Percentiles rank a stretch among this genome's conserved stretches.
phyloP scores from a whole-genome alignment of 1,284 basidiomycete species.

The Puccinia brachypodii region DNA sequence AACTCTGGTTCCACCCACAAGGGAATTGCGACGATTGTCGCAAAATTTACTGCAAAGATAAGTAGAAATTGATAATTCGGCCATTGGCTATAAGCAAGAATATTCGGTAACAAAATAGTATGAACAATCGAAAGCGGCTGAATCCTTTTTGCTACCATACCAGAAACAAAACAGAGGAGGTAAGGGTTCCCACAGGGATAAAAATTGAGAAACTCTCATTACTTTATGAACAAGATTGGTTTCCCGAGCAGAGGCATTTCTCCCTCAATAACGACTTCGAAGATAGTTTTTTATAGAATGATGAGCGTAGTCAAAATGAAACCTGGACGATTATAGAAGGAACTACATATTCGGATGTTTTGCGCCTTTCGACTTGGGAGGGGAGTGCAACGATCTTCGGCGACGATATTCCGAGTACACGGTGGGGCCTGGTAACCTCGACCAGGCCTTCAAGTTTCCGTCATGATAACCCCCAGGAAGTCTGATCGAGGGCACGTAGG shows the following conservation, averaged over 20 bases:
- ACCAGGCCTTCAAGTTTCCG: constrained; percentile 11
- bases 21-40: background rate
- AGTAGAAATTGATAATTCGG: too few species aligned
- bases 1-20: background rate
- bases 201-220: background rate
- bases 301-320: background rate
- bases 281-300: background rate
- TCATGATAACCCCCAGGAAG: constrained; percentile 25
- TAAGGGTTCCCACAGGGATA: background rate
- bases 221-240: background rate
- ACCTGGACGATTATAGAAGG: background rate
- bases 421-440: constrained; percentile 8
- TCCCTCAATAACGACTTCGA: background rate
- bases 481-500: background rate
- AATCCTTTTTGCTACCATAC: background rate
- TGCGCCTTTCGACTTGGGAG: background rate
- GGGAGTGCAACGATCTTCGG: background rate
- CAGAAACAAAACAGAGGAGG: background rate
- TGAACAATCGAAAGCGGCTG: background rate
- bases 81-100: background rate
- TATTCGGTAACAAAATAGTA: background rate
- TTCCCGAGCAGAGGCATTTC: background rate
- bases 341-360: background rate
- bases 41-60: background rate
- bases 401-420: background rate